Evolutionary conservation across 257 asterid species (phyloP).

Genomic region (Solanum gracilifrons): DNA sequence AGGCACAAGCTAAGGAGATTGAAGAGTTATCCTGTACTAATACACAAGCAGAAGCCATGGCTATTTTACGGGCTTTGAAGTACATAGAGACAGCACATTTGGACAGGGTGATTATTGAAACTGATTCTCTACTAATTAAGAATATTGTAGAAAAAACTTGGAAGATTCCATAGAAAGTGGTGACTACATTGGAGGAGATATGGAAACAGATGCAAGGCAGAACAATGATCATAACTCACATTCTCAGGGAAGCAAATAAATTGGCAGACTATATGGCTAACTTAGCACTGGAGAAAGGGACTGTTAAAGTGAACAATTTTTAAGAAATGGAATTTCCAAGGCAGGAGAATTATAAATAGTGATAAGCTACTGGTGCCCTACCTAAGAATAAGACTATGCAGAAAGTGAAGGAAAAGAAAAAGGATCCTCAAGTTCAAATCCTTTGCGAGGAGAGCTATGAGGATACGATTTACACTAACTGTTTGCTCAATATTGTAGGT

Average conservation of each 20-base stretch:
- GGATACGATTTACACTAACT: neutral
- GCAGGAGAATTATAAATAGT: neutral
- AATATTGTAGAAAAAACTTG: neutral
- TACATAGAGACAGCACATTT: neutral
- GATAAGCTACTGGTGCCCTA: neutral
- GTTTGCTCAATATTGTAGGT: neutral
- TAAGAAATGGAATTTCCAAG: neutral
- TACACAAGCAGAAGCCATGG: neutral
- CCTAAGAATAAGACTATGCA: neutral
- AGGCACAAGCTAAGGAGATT: neutral
- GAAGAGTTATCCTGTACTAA: neutral
- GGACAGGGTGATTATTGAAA: neutral
- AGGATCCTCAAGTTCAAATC: neutral
- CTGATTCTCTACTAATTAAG: neutral
- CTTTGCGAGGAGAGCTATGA: neutral
- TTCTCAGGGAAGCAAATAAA: neutral
- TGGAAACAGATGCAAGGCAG: neutral
- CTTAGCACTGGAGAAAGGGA: neutral
- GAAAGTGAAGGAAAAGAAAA: neutral
- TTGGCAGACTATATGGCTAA: neutral
- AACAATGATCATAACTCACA: neutral
- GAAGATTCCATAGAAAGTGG: neutral
- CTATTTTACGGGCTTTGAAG: neutral
- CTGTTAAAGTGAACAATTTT: neutral
- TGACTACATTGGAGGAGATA: neutral